Percentiles rank a stretch among this genome's conserved stretches.
Evolutionary conservation across 495 filamentous ascomycete species (phyloP).

Genomic region (Penicillium canescens): DNA sequence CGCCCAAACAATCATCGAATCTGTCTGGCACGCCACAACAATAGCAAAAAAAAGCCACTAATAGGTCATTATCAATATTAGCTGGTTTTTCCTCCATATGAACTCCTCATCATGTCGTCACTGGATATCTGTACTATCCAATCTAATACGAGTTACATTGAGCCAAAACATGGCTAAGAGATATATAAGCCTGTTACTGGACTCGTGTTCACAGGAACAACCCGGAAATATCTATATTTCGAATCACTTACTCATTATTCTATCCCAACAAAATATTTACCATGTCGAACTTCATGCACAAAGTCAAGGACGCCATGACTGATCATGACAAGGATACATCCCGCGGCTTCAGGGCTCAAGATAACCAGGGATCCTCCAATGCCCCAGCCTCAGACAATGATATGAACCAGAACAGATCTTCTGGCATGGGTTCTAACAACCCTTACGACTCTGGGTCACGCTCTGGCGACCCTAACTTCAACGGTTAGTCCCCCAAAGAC

Average conservation of each 20-base stretch:
- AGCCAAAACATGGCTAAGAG: background rate
- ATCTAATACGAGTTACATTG: background rate
- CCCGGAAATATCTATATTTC: background rate
- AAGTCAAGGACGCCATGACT: constrained; percentile 64
- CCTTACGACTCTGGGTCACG: background rate
- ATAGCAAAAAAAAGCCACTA: no score
- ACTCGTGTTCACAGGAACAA: background rate
- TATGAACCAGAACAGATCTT: constrained; percentile 1
- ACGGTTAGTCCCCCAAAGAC: background rate
- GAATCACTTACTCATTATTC: background rate
- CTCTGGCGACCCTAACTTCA: background rate
- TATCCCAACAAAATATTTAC: constrained; percentile 17
- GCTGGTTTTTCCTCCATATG: background rate
- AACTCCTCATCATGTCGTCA: background rate
- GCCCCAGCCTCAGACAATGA: background rate
- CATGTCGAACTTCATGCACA: constrained; percentile 66
- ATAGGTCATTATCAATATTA: no score
- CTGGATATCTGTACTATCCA: background rate
- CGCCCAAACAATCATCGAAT: background rate
- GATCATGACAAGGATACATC: constrained; percentile 14
- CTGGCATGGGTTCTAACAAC: constrained; percentile 3
- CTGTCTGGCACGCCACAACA: background rate
- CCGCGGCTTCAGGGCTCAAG: constrained; percentile 4
- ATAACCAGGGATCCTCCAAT: constrained; percentile 22
- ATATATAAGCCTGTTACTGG: background rate